A percentile compares a stretch with the other conserved stretches of the same genome.
Evolutionary conservation across 1,284 basidiomycete genomes (phyloP).

Genomic region (Filobasidium uniguttulatum): DNA sequence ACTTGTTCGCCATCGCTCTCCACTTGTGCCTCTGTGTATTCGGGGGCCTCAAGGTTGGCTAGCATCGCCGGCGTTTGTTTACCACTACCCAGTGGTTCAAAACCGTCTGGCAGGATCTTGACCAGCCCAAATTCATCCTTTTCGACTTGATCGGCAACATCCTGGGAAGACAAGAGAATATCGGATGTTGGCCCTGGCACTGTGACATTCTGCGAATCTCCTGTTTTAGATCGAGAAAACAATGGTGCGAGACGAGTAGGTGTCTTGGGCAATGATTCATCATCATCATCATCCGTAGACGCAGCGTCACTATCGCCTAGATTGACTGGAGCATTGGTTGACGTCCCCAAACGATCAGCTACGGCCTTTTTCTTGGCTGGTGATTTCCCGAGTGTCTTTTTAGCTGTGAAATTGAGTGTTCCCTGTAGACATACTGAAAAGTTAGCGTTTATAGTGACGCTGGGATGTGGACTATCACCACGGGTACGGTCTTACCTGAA

Average conservation of each 20-base stretch:
- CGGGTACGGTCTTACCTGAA: too few species aligned
- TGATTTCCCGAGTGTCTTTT: neutral
- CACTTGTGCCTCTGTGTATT: neutral
- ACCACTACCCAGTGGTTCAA: neutral
- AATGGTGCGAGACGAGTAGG: too few species aligned
- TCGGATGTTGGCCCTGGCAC: neutral
- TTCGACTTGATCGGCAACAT: neutral
- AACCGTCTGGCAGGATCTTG: neutral
- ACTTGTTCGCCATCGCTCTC: too few species aligned
- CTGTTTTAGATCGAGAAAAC: neutral
- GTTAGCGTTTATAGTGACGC: too few species aligned
- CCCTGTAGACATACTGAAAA: neutral
- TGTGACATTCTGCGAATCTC: too few species aligned
- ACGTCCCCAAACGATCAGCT: neutral
- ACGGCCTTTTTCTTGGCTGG: neutral
- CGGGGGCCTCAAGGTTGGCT: constrained; percentile 1
- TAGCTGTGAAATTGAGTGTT: neutral
- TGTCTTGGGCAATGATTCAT: too few species aligned
- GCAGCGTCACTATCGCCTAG: neutral
- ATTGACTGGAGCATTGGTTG: neutral
- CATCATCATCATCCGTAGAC: neutral
- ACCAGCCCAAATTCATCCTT: constrained; percentile 1
- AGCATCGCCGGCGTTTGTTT: constrained; percentile 6
- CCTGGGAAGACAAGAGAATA: neutral
- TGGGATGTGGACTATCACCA: too few species aligned